A percentile compares a stretch with the other conserved stretches of the same genome.
phyloP scores from a whole-genome alignment of 768 basidiomycete species.

The Galerina marginata region DNA sequence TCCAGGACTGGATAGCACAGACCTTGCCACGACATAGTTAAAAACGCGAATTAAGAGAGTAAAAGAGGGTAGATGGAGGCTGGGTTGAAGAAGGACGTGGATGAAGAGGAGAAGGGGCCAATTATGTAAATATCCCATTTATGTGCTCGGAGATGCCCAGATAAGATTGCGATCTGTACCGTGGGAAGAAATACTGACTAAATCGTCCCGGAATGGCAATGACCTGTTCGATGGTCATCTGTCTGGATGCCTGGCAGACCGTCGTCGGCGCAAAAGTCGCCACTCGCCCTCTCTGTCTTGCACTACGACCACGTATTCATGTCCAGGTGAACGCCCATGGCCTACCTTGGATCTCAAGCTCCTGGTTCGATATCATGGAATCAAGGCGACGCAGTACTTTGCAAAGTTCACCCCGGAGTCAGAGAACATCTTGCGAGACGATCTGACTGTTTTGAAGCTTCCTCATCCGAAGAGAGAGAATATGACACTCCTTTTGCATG shows the following conservation, averaged over 20 bases:
- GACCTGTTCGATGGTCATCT: no score
- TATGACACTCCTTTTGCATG: slow-evolving; percentile 35
- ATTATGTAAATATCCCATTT: slow-evolving; percentile 16
- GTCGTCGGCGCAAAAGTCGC: no score
- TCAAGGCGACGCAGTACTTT: slow-evolving; percentile 42
- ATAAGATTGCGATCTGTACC: slow-evolving; percentile 23
- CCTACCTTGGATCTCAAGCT: slow-evolving; percentile 33
- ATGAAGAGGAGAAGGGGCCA: slow-evolving; percentile 19
- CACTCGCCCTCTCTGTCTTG: neutral
- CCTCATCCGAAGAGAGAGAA: slow-evolving; percentile 44
- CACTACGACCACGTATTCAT: neutral
- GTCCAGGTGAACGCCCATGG: neutral
- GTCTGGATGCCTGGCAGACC: no score
- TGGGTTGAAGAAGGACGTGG: neutral
- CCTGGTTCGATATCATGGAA: slow-evolving; percentile 37
- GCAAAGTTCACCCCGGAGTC: slow-evolving; percentile 33
- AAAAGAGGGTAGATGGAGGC: slow-evolving; percentile 1
- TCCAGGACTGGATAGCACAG: neutral
- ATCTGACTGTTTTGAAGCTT: slow-evolving; percentile 41
- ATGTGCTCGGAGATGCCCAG: slow-evolving; percentile 28
- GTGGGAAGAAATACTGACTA: slow-evolving; percentile 2
- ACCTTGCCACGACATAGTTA: slow-evolving; percentile 79
- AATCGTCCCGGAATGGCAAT: no score
- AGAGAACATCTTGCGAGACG: slow-evolving; percentile 32
- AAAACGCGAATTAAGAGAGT: slow-evolving; percentile 14